Conservation (phyloP, 495 filamentous ascomycete species). For the Coniosporium apollinis region DNA sequence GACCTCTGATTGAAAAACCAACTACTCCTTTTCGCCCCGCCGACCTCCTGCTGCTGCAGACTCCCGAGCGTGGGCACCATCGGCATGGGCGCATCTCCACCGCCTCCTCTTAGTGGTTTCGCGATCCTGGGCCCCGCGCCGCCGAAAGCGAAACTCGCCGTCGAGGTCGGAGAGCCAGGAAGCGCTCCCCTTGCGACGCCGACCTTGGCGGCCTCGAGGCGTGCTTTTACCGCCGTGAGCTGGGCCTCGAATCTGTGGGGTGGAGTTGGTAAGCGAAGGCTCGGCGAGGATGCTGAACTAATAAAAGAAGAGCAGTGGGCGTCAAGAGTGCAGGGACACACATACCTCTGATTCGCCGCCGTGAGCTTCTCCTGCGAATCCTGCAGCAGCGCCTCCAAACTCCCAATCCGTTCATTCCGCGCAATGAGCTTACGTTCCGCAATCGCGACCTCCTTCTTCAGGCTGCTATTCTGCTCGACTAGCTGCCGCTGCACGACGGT, state of each 20-base stretch:
- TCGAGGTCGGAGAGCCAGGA: conserved; percentile 32
- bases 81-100: conserved; percentile 3
- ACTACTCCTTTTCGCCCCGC: conserved; percentile 19
- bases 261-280: too few species aligned
- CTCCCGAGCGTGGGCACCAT: conserved; percentile 13
- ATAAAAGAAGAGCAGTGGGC: neutral
- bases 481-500: conserved; percentile 94
- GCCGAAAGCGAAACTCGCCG: conserved; percentile 55
- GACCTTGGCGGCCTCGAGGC: conserved; percentile 85
- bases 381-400: conserved; percentile 76
- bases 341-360: conserved; percentile 86
- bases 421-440: conserved; percentile 94
- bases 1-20: conserved; percentile 28
- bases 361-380: conserved; percentile 96
- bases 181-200: conserved; percentile 64
- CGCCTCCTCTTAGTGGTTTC: conserved; percentile 68
- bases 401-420: conserved; percentile 88
- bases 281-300: too few species aligned
- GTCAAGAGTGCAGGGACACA: conserved; percentile 6
- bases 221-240: conserved; percentile 91
- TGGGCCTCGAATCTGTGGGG: conserved; percentile 77
- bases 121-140: conserved; percentile 70
- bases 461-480: conserved; percentile 85
- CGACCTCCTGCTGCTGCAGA: conserved; percentile 16
- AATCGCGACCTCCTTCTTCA: conserved; percentile 99